These are phyloP conservation scores for Colletotrichum kahawae DNA, from an alignment of 2,329 filamentous ascomycete species.

Conservation along the genomic window DNA sequence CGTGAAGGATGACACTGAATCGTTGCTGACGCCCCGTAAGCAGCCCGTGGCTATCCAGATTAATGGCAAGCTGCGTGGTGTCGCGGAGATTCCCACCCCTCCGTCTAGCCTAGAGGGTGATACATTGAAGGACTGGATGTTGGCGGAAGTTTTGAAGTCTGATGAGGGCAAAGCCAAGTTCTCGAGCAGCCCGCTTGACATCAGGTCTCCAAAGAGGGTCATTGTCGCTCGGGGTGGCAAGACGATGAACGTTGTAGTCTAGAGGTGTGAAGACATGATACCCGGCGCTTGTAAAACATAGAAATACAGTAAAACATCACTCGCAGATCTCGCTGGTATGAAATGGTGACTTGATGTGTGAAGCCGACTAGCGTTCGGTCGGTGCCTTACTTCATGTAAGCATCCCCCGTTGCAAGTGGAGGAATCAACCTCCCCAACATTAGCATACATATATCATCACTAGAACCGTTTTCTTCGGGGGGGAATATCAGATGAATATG, in stretches of 20 bases:
- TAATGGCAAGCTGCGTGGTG: constrained; percentile 78
- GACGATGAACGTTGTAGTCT: constrained; percentile 76
- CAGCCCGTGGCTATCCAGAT: constrained; percentile 73
- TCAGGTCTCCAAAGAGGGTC: constrained; percentile 63
- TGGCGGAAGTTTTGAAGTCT: constrained; percentile 64
- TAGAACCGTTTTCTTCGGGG: no score
- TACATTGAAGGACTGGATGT: constrained; percentile 63
- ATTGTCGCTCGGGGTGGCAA: constrained; percentile 71
- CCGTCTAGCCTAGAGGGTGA: constrained; percentile 44
- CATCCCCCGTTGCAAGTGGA: background rate
- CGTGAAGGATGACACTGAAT: constrained; percentile 51
- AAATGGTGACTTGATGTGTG: background rate
- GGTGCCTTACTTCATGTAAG: background rate
- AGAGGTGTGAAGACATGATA: constrained; percentile 23
- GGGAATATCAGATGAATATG: no score
- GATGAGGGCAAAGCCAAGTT: constrained; percentile 65
- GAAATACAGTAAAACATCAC: background rate
- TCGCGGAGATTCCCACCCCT: constrained; percentile 65
- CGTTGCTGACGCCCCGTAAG: constrained; percentile 54
- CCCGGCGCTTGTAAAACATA: constrained; percentile 7
- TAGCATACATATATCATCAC: background rate
- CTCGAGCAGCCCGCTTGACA: constrained; percentile 46
- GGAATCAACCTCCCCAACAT: background rate
- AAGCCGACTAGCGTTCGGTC: background rate
- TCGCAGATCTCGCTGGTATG: background rate